Base-by-base conservation (phyloP, 306 rosid genomes). In the Prinsepia uniflora region DNA sequence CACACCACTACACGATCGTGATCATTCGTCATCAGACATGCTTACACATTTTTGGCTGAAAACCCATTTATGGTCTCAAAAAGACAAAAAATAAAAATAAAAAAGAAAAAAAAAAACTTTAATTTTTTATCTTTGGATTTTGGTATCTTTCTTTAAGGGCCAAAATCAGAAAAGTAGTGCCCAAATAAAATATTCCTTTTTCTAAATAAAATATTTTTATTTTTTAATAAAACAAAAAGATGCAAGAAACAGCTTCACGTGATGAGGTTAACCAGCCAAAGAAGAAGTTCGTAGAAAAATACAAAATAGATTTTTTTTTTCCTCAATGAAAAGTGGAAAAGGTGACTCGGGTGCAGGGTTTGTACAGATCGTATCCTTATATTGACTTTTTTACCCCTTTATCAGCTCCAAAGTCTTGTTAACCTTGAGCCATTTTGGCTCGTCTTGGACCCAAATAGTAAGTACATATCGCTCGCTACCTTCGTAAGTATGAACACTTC, bases 241-340 rank as follows among this genome's bases (percentile, higher is more conserved):
- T 57, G 42, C n/a, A 53, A 61, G 76, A 86, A 84, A 75, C 86
- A 84, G 56, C 78, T 75, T 70, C 91, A 86, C 87, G 81, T 86
- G 88, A 69, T 69, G 45, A 54, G 43, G 76, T 10, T 17, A 40
- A 71, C 34, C 42, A 63, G 67, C 44, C 56, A 20, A 6, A 8
- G 17, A 34, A 48, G 48, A 49, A 59, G 10, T 49, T 62, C 4
- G 53, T 48, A 54, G 7, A 73, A 73, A 24, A 19, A 42, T 50
- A 10, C 63, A 73, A 63, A 40, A 63, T 8, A 40, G 15, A 73
- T 13, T 12, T 62, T 18, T 10, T 40, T 61, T 46, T 50, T 72
- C 39, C 47, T 53, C 63, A 40, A 60, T 55, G 34, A 53, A 70
- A 55, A 53, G 36, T 7, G 43, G 20, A 54, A 68, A 41, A 20